Conservation (phyloP, 257 asterid genomes). For the Gentiana straminea region DNA sequence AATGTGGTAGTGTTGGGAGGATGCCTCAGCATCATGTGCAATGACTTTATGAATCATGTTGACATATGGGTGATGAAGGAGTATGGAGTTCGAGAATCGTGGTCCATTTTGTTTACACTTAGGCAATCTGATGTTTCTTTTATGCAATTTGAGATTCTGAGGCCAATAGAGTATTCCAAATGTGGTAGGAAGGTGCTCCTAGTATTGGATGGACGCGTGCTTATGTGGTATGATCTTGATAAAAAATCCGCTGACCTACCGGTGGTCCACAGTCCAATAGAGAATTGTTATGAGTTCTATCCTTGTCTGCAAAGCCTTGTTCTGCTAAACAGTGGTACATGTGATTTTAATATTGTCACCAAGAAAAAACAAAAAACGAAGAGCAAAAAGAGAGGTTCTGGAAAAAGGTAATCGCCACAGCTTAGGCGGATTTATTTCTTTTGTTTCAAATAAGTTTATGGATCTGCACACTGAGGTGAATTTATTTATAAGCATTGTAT, state of each 20-base stretch:
- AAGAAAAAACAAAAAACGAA: too few relatives aligned
- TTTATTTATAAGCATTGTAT: too few relatives aligned
- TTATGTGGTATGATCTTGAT: conserved; percentile 3
- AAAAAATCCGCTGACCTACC: neutral
- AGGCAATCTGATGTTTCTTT: neutral
- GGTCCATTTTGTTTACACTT: conserved; percentile 3
- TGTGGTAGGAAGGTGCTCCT: neutral
- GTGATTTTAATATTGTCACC: too few relatives aligned
- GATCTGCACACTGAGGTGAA: too few relatives aligned
- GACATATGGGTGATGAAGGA: conserved; percentile 12
- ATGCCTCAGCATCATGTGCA: conserved; percentile 3
- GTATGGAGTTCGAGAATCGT: conserved; percentile 6
- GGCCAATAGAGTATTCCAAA: neutral
- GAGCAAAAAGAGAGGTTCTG: too few relatives aligned
- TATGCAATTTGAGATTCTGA: neutral
- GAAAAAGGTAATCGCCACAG: too few relatives aligned
- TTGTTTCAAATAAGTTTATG: too few relatives aligned
- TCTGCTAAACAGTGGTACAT: too few relatives aligned
- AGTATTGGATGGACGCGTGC: neutral
- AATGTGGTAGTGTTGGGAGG: conserved; percentile 2
- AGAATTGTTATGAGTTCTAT: too few relatives aligned
- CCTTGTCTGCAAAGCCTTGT: too few relatives aligned
- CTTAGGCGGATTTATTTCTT: too few relatives aligned
- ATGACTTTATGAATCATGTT: neutral
- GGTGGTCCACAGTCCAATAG: too few relatives aligned